Conservation (phyloP, 805 yeast species). For the Candida michaelii region DNA sequence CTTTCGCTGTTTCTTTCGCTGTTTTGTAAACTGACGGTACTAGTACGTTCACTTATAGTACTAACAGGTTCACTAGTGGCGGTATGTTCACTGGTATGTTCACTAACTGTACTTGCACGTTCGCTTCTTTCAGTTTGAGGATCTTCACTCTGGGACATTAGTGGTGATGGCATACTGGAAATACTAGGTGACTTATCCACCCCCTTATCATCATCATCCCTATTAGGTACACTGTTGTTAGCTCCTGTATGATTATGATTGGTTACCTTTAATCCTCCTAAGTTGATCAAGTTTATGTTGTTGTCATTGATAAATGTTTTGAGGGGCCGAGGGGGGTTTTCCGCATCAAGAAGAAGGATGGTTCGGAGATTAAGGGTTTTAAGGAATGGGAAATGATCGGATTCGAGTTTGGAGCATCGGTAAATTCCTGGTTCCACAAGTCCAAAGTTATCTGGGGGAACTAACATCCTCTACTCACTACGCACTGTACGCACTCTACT, state of each 20-base stretch:
- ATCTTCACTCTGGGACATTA: conserved; percentile 7
- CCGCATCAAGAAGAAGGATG: conserved; percentile 78
- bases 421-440: conserved; percentile 83
- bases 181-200: background rate
- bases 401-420: conserved; percentile 76
- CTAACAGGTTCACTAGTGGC: no score
- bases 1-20: no score
- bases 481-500: no score
- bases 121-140: no score
- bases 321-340: conserved; percentile 73
- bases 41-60: no score
- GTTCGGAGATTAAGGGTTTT: conserved; percentile 69
- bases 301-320: conserved; percentile 62
- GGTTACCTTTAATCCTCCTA: conserved; percentile 44
- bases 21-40: no score
- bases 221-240: conserved; percentile 14
- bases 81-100: no score
- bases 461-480: conserved; percentile 72
- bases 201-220: conserved; percentile 18
- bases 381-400: conserved; percentile 74
- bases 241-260: conserved; percentile 32
- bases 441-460: conserved; percentile 92
- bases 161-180: conserved; percentile 6
- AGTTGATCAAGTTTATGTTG: conserved; percentile 49
- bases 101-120: no score